These are phyloP conservation scores for Trametes gibbosa DNA, from an alignment of 768 basidiomycete species.

Conservation along the genomic window DNA sequence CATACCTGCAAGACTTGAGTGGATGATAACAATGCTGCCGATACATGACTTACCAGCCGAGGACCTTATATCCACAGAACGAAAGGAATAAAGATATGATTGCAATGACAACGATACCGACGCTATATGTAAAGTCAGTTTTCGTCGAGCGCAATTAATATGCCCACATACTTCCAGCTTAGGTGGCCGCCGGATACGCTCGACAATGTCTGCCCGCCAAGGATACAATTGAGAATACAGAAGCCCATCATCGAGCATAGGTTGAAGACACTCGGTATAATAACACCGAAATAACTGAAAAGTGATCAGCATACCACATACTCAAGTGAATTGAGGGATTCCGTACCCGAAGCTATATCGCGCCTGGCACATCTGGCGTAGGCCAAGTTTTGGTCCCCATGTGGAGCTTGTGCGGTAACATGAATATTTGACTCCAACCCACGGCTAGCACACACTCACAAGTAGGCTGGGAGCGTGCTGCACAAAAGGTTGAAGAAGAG, in stretches of 20 bases:
- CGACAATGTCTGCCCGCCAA: conserved; percentile 59
- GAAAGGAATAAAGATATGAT: conserved; percentile 64
- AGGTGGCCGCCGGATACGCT: conserved; percentile 46
- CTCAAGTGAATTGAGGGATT: conserved; percentile 36
- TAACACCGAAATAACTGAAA: conserved; percentile 54
- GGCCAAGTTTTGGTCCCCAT: conserved; percentile 77
- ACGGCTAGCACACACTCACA: conserved; percentile 30
- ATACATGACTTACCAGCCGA: conserved; percentile 45
- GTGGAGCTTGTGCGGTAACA: conserved; percentile 39
- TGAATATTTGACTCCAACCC: not conserved
- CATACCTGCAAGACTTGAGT: conserved; percentile 50
- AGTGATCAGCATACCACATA: conserved; percentile 16
- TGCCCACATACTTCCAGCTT: conserved; percentile 46
- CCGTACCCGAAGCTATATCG: conserved; percentile 54
- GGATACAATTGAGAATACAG: conserved; percentile 55
- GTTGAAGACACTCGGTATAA: conserved; percentile 46
- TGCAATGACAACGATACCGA: conserved; percentile 80
- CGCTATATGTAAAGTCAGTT: conserved; percentile 36
- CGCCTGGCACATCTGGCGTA: conserved; percentile 79
- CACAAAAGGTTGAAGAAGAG: conserved; percentile 47
- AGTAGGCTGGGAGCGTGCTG: conserved; percentile 41
- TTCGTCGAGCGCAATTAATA: not conserved
- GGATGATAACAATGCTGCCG: not conserved
- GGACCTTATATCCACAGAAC: conserved; percentile 63
- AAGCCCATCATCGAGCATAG: conserved; percentile 54